Percentiles rank a stretch among this genome's conserved stretches.
These are phyloP conservation scores for Isabelozyma rhagii DNA, from an alignment of 805 yeast genomes.

Conservation along the genomic window DNA sequence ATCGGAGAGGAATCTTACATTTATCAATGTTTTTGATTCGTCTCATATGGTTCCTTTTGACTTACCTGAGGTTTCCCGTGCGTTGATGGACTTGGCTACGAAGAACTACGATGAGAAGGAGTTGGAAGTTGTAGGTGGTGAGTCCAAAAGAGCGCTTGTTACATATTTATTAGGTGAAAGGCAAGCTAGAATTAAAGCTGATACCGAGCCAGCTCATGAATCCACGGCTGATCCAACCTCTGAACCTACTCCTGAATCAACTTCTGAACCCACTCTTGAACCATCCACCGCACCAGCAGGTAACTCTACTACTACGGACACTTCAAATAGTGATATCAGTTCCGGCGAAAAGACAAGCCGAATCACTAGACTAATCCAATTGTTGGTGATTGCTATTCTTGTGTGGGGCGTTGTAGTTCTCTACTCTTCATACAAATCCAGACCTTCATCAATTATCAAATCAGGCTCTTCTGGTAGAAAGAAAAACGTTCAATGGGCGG, in stretches of 20 bases:
- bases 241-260: neutral
- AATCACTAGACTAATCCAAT: slow-evolving; percentile 38
- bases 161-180: slow-evolving; percentile 31
- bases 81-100: slow-evolving; percentile 56
- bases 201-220: neutral
- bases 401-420: slow-evolving; percentile 41
- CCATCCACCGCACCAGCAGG: neutral
- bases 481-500: slow-evolving; percentile 49
- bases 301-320: slow-evolving; percentile 2
- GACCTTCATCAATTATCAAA: slow-evolving; percentile 42
- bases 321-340: neutral
- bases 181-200: slow-evolving; percentile 1
- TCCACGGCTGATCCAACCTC: too few relatives aligned
- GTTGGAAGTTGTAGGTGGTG: neutral
- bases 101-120: slow-evolving; percentile 25
- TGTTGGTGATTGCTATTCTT: slow-evolving; percentile 33
- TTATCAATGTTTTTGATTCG: slow-evolving; percentile 67
- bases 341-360: slow-evolving; percentile 11
- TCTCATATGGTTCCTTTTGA: slow-evolving; percentile 96
- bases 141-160: slow-evolving; percentile 13
- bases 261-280: neutral
- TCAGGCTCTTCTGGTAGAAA: slow-evolving; percentile 29
- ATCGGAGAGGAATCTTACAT: slow-evolving; percentile 68
- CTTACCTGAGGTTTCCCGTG: slow-evolving; percentile 63
- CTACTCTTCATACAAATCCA: slow-evolving; percentile 32